A percentile compares a stretch with the other conserved stretches of the same genome.
Evolutionary conservation across 164 flowering plant species (phyloP).

Genomic region (Brasenia schreberi): DNA sequence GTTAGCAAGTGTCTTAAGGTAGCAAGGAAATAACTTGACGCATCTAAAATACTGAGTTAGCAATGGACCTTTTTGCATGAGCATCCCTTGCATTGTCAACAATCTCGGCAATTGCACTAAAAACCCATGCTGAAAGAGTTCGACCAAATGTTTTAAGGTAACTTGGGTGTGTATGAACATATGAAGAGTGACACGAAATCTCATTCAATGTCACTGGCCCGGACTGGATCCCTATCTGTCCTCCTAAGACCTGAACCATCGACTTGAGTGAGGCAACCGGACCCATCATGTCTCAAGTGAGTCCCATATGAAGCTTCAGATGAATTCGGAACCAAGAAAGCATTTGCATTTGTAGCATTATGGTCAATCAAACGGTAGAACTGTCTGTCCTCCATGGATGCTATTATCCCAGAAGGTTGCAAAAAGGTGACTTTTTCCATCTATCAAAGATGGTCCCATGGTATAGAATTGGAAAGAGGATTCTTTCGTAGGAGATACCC

Average conservation of each 20-base stretch:
- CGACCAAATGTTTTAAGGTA: conserved; percentile 37
- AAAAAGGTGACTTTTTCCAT: neutral
- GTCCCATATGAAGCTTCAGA: neutral
- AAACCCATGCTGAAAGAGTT: conserved; percentile 46
- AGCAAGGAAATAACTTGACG: conserved; percentile 3
- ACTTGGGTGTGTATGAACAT: conserved; percentile 25
- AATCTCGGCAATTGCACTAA: conserved; percentile 62
- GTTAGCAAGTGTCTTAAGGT: no score
- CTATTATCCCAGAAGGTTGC: neutral
- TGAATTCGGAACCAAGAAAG: neutral
- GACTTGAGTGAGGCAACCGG: neutral
- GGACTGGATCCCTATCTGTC: neutral
- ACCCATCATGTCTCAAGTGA: neutral
- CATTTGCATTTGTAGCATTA: neutral
- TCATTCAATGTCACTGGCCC: neutral
- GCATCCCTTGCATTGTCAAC: conserved; percentile 63
- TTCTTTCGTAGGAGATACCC: neutral
- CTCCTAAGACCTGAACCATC: neutral
- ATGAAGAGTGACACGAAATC: neutral
- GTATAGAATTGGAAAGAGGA: neutral
- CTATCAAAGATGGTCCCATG: neutral
- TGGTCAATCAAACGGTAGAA: neutral
- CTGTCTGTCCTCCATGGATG: neutral
- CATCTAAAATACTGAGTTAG: neutral
- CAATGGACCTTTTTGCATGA: conserved; percentile 26